Evolutionary conservation across 805 yeast genomes (phyloP), one percentile per base, ranked within the genome.

Genomic region (Candida boidinii): DNA sequence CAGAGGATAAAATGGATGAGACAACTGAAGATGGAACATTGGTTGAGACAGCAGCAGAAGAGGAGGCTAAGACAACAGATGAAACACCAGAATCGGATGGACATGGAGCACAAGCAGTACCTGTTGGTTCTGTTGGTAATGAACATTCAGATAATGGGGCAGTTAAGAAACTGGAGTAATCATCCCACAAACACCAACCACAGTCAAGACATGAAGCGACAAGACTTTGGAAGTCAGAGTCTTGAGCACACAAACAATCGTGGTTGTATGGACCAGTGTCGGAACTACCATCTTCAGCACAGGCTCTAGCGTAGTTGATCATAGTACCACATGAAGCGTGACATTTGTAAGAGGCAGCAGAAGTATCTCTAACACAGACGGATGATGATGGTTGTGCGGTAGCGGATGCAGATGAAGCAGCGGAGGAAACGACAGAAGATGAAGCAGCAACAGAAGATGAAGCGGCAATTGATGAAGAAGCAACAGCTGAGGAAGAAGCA

Each of bases 191-290:
- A 31, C 38, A 35, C 38, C 38, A 35, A 19, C 38, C 34, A 30
- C 28, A 61, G 30, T 46, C 58, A 42, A 61, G 48, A 48, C 66
- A 61, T 6, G 41, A 39, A n/a, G 43, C 41, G 38, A 59, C 56
- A 28, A 48, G 42, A 8, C 34, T 23, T 30, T 46, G 13, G 49
- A 60, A 60, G 5, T 37, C 17, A 20, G 57, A 31, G 23, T 30
- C 59, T 0, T 36, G 28, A 11, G 42, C 29, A 56, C 66, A 60
- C 27, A 60, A 42, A 46, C 63, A 56, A 12, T 41, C 34, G 20
- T 38, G 18, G 41, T 53, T 54, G 46, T 51, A 58, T 28, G 60
- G 54, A 14, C 56, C 54, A 16, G 30, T 18, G 30, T 50, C 54
- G 9, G 46, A 31, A 2, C 21, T 29, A n/a, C 33, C 37, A 22